phyloP scores from a whole-genome alignment of 208 protist species.

The Naegleria fowleri region DNA sequence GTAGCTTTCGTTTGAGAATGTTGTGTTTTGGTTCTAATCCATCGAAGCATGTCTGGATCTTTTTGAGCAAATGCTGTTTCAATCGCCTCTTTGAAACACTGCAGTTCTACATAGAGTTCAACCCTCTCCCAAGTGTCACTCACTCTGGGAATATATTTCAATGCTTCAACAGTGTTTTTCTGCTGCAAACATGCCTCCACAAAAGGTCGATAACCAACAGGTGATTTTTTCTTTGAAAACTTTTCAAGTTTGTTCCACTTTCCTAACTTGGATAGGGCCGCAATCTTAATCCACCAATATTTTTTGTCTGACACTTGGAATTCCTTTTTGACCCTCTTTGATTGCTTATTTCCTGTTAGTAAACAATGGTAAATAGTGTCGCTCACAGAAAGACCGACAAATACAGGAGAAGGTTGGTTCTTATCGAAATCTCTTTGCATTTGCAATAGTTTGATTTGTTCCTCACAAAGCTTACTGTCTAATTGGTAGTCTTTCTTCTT shows the following conservation, averaged over 20 bases:
- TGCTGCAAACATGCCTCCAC: not conserved
- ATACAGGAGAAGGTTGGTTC: not conserved
- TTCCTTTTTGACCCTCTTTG: not conserved
- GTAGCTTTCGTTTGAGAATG: not conserved
- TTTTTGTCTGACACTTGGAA: slow-evolving; percentile 29
- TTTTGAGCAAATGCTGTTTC: slow-evolving; percentile 1
- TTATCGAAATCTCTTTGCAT: slow-evolving; percentile 30
- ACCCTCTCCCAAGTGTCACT: slow-evolving; percentile 15
- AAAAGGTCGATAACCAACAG: slow-evolving; percentile 30
- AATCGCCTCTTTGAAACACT: not conserved
- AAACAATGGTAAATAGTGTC: slow-evolving; percentile 34
- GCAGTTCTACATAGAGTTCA: slow-evolving; percentile 21
- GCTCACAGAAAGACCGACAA: not conserved
- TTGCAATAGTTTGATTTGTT: slow-evolving; percentile 27
- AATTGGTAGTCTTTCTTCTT: not conserved
- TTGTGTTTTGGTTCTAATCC: not conserved
- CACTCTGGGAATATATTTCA: slow-evolving; percentile 22
- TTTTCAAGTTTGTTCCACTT: slow-evolving; percentile 31
- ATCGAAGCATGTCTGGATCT: not conserved
- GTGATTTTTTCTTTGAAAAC: slow-evolving; percentile 32
- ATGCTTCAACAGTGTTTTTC: not conserved
- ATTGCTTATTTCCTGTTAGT: not conserved
- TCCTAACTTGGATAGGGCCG: slow-evolving; percentile 1
- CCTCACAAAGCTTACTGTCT: not conserved
- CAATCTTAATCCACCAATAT: slow-evolving; percentile 34